A percentile compares a stretch with the other conserved stretches of the same genome.
Conservation (phyloP, 1,284 basidiomycete species). For the Cryptococcus sp. region DNA sequence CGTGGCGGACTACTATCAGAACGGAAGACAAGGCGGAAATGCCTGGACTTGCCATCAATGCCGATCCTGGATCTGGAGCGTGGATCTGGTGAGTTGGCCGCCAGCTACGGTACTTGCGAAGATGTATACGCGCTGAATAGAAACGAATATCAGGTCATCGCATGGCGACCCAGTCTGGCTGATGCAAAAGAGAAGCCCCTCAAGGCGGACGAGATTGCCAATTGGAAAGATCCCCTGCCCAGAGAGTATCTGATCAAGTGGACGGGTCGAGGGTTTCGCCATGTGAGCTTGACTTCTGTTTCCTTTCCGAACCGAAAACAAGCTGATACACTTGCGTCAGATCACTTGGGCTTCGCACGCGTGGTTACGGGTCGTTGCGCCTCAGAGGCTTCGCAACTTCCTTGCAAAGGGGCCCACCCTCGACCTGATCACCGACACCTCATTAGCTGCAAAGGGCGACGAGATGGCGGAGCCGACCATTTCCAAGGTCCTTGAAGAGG, state of each 20-base stretch:
- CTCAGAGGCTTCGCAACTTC: conserved; percentile 72
- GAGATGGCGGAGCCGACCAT: conserved; percentile 49
- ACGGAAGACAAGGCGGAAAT: conserved; percentile 40
- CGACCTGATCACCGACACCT: conserved; percentile 60
- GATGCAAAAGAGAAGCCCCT: conserved; percentile 61
- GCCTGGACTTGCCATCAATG: conserved; percentile 82
- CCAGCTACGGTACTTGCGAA: not conserved
- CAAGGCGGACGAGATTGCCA: conserved; percentile 55
- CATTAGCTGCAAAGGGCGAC: conserved; percentile 48
- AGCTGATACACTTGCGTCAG: conserved; percentile 22
- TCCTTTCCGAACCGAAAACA: not conserved
- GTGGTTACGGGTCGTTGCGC: conserved; percentile 71
- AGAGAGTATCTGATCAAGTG: conserved; percentile 91
- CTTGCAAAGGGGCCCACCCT: conserved; percentile 68
- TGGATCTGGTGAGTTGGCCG: conserved; percentile 63
- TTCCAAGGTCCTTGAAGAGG: conserved; percentile 45
- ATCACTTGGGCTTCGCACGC: conserved; percentile 82
- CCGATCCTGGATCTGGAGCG: conserved; percentile 65
- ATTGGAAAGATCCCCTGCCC: conserved; percentile 66
- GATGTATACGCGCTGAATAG: not conserved
- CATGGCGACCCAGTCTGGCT: conserved; percentile 79
- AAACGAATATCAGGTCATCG: conserved; percentile 63
- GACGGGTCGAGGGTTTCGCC: conserved; percentile 70
- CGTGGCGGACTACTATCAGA: conserved; percentile 61
- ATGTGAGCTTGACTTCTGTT: conserved; percentile 51